Base-by-base conservation (phyloP, 768 basidiomycete genomes). In the Pleurotus sapidus region DNA sequence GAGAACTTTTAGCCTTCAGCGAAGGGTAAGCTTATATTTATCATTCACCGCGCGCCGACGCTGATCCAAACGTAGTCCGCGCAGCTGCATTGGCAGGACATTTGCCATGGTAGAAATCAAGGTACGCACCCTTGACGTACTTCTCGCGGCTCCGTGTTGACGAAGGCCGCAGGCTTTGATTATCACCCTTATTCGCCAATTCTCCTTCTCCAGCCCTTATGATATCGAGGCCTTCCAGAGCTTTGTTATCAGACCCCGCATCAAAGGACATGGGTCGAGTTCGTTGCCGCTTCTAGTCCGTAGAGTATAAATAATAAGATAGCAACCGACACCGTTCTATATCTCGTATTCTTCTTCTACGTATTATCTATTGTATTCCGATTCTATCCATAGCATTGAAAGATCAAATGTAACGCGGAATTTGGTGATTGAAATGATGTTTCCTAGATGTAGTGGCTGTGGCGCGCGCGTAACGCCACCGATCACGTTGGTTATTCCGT, bases 201-300 rank as follows among this genome's bases (percentile, higher is more conserved):
- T 84, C 64, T 74, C 77, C 6, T 84, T 86, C 63, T 69, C 75
- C 3, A 82, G 80, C 59, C 65, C 72, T 18, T 63, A 72, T 49
- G 72, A 84, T 37, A 85, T 87, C 47, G 84, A 86, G 61, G 65
- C 82, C 20, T 86, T 87, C 67, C 83, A 85, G 61, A 84, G 84
- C 53, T 87, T 86, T 58, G 85, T 87, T 11, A 76, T 87, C 51
- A 78, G 85, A 14, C 83, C 86, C 37, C 77, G 84, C 34, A 65
- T 87, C 56, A 72, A 71, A 60, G 83, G 84, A 46, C 71, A 84
- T 61, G 73, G 71, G 0, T 67, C 73, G 8, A 86, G 84, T 60
- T 84, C 83, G 11, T 76, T 87, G 40, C 84, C 86, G 40, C 72
- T 86, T 54, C 60, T 77, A 30, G 75, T 86, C 51, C 77, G 71